A percentile compares a stretch with the other conserved stretches of the same genome.
Conservation (phyloP, 2,329 filamentous ascomycete genomes). For the Amesomyces nigricolor region DNA sequence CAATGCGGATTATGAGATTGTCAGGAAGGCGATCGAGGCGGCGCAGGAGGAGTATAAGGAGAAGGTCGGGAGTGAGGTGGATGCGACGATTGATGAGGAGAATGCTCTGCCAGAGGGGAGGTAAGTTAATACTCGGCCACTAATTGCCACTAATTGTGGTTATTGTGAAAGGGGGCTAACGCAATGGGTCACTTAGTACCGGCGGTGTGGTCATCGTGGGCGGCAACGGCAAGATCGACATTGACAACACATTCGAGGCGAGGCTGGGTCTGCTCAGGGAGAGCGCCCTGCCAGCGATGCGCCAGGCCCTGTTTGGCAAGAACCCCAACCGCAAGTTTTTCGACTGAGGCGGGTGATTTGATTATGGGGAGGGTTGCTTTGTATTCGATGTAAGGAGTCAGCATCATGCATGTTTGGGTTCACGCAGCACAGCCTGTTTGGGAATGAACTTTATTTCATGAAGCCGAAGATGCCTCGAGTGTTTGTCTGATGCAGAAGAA, state of each 20-base stretch:
- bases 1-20: conserved; percentile 69
- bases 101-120: conserved; percentile 73
- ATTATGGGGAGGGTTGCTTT: background rate
- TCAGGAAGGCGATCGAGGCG: conserved; percentile 71
- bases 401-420: conserved; percentile 1
- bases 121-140: conserved; percentile 51
- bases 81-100: conserved; percentile 69
- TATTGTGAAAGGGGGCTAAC: conserved; percentile 23
- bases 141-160: background rate
- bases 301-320: conserved; percentile 83
- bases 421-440: conserved; percentile 1
- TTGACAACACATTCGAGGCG: conserved; percentile 97
- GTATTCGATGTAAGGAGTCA: background rate
- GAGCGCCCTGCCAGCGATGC: conserved; percentile 76
- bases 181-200: conserved; percentile 48
- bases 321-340: conserved; percentile 95
- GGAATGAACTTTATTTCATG: conserved; percentile 9
- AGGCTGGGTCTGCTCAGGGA: conserved; percentile 79
- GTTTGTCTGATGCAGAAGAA: conserved; percentile 22
- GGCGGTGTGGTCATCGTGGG: conserved; percentile 79
- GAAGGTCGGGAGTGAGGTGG: conserved; percentile 62
- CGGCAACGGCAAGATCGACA: conserved; percentile 86
- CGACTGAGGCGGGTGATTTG: conserved; percentile 53
- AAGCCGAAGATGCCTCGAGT: conserved; percentile 12
- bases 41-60: conserved; percentile 82